Conservation (phyloP, 108 stramenopile species). For the Cyclotella distinguenda region DNA sequence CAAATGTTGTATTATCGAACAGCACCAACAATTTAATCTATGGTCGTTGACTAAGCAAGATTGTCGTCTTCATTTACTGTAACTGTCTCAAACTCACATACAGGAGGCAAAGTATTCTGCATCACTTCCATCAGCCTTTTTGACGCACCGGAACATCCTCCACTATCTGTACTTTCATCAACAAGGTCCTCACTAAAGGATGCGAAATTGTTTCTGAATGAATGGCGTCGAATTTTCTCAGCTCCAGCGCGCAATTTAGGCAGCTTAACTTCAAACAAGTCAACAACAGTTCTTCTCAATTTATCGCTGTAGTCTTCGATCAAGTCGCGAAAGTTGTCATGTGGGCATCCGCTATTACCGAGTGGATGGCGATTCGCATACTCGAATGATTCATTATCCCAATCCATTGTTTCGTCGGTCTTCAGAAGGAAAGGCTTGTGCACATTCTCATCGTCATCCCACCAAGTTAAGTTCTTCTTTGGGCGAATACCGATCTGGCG, state of each 20-base stretch:
- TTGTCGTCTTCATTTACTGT: neutral
- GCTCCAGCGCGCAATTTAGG: neutral
- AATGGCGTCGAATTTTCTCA: neutral
- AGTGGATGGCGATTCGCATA: neutral
- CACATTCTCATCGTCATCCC: constrained; percentile 31
- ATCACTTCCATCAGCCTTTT: neutral
- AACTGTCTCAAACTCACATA: constrained; percentile 18
- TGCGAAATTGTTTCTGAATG: constrained; percentile 9
- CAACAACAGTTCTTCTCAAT: constrained; percentile 1
- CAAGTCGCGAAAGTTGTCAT: constrained; percentile 13
- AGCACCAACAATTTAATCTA: no score
- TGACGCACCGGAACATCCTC: constrained; percentile 4
- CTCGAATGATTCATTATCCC: neutral
- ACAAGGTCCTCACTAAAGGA: constrained; percentile 7
- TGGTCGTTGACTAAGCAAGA: no score
- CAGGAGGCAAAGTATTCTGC: constrained; percentile 3
- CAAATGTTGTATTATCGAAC: no score
- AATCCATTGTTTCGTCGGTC: constrained; percentile 10
- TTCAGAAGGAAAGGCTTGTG: constrained; percentile 27
- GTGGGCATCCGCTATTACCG: constrained; percentile 13
- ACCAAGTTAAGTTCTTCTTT: constrained; percentile 42
- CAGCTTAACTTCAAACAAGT: constrained; percentile 2
- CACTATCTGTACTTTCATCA: neutral
- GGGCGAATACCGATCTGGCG: neutral
- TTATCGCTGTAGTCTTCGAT: constrained; percentile 8